A percentile compares a stretch with the other conserved stretches of the same genome.
phyloP scores from a whole-genome alignment of 2,329 filamentous ascomycete genomes.

The Pseudocercospora fijiensis region DNA sequence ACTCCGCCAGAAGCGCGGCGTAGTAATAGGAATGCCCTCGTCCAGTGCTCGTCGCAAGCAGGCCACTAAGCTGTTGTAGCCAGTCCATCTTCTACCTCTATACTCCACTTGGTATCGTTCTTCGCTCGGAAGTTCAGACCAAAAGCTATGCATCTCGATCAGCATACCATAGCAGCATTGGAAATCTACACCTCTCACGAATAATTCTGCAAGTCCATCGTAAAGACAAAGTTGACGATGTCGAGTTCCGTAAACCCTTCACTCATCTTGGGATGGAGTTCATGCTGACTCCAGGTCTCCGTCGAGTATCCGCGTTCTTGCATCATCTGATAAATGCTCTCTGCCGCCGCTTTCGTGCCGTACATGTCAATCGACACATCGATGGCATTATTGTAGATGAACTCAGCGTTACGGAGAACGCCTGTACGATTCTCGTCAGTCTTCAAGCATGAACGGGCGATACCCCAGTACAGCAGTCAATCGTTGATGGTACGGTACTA shows the following conservation, averaged over 20 bases:
- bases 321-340: slow-evolving; percentile 78
- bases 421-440: slow-evolving; percentile 53
- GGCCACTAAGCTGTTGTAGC: slow-evolving; percentile 93
- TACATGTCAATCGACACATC: slow-evolving; percentile 87
- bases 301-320: slow-evolving; percentile 79
- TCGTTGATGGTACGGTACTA: background rate
- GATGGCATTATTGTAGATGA: slow-evolving; percentile 87
- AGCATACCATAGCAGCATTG: background rate
- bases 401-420: slow-evolving; percentile 78
- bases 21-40: slow-evolving; percentile 88
- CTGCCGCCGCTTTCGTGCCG: slow-evolving; percentile 78
- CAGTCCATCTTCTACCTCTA: slow-evolving; percentile 77
- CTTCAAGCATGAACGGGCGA: background rate
- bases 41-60: slow-evolving; percentile 82
- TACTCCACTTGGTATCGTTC: slow-evolving; percentile 84
- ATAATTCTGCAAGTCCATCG: slow-evolving; percentile 95
- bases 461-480: background rate
- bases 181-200: slow-evolving; percentile 41
- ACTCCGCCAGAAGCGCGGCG: slow-evolving; percentile 73
- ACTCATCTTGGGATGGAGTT: slow-evolving; percentile 73
- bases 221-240: slow-evolving; percentile 83
- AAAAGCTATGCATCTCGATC: slow-evolving; percentile 61
- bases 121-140: slow-evolving; percentile 70
- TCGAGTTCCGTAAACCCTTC: slow-evolving; percentile 36
- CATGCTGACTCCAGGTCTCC: slow-evolving; percentile 81